A percentile compares a stretch with the other conserved stretches of the same genome.
Conservation (phyloP, 345 rosid genomes). For the Excoecaria cochinchinensis region DNA sequence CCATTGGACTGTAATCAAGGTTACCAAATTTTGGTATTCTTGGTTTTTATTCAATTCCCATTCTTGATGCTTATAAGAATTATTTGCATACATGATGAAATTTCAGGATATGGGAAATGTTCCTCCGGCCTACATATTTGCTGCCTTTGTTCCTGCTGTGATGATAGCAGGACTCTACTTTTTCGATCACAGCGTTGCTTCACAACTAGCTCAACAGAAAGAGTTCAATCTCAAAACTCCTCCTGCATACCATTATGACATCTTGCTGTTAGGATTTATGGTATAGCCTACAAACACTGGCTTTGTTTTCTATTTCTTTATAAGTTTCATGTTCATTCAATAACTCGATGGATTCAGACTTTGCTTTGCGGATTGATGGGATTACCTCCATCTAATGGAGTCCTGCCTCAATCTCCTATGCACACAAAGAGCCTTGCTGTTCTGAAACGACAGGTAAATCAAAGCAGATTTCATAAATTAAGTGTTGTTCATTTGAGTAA, state of each 20-base stretch:
- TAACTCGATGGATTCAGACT: constrained; percentile 43
- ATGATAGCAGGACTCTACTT: constrained; percentile 83
- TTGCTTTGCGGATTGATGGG: constrained; percentile 80
- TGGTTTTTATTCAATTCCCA: background rate
- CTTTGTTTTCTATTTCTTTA: background rate
- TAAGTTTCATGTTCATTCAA: background rate
- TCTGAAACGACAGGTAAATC: constrained; percentile 61
- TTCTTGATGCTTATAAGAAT: background rate
- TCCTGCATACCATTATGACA: constrained; percentile 74
- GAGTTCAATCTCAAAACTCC: constrained; percentile 87
- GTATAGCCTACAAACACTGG: constrained; percentile 30
- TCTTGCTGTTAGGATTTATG: constrained; percentile 66
- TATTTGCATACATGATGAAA: background rate
- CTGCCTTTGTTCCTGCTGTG: constrained; percentile 69
- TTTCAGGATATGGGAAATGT: constrained; percentile 77
- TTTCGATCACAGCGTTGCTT: constrained; percentile 85
- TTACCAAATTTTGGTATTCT: background rate
- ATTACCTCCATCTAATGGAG: constrained; percentile 84
- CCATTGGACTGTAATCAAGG: constrained; percentile 83
- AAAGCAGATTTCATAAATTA: no score
- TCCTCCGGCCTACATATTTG: constrained; percentile 56
- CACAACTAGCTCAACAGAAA: constrained; percentile 80
- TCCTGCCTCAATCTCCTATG: constrained; percentile 95
- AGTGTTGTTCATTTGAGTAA: background rate
- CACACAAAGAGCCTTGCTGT: constrained; percentile 86